Percentiles rank a stretch among this genome's conserved stretches.
Evolutionary conservation across 495 filamentous ascomycete species (phyloP).

Genomic region (Aspergillus ellipticus): DNA sequence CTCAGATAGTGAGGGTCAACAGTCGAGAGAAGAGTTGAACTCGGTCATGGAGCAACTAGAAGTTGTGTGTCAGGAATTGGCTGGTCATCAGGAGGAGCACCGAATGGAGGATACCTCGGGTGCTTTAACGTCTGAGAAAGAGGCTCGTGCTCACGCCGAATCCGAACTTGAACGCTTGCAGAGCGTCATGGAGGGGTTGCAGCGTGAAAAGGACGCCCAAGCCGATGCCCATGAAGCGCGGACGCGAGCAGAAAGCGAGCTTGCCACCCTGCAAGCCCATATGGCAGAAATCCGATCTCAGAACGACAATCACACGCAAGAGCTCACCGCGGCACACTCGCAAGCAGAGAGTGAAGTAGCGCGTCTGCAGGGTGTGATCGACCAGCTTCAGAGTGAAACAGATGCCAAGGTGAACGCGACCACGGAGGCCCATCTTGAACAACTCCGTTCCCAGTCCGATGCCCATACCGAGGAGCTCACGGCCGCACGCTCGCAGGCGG

Average conservation of each 20-base stretch:
- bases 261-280: constrained; percentile 15
- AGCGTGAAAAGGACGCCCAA: constrained; percentile 25
- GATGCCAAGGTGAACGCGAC: neutral
- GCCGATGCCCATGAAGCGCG: constrained; percentile 48
- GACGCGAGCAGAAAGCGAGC: constrained; percentile 24
- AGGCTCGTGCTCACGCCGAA: constrained; percentile 50
- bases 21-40: constrained; percentile 40
- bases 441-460: constrained; percentile 9
- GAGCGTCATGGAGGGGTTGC: constrained; percentile 24
- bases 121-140: constrained; percentile 50
- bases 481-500: constrained; percentile 14
- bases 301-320: neutral
- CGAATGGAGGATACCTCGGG: constrained; percentile 24
- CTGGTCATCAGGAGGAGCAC: constrained; percentile 27
- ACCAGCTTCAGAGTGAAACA: neutral
- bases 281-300: constrained; percentile 14
- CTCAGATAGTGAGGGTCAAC: constrained; percentile 36
- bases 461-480: constrained; percentile 14
- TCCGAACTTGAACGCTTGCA: constrained; percentile 46
- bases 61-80: constrained; percentile 32
- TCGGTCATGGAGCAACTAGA: constrained; percentile 47
- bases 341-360: constrained; percentile 17
- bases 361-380: constrained; percentile 18
- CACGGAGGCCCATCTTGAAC: constrained; percentile 10
- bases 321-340: constrained; percentile 12